Evolutionary conservation across 805 yeast species (phyloP).

Genomic region (Starmera pachycereana): DNA sequence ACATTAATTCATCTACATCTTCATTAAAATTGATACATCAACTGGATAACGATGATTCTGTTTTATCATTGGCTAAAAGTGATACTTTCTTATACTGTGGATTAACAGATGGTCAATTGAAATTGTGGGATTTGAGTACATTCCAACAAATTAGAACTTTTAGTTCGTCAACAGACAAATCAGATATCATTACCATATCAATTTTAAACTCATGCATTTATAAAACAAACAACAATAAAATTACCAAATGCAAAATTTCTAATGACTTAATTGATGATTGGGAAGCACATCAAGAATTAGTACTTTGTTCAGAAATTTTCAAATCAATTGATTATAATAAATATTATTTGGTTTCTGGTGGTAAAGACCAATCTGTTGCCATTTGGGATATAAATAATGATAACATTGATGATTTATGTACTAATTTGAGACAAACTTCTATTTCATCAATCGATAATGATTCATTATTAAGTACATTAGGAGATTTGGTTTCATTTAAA

Average conservation of each 20-base stretch:
- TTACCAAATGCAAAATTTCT: constrained; percentile 41
- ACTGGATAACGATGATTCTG: constrained; percentile 57
- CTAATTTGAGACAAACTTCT: constrained; percentile 6
- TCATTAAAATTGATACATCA: constrained; percentile 20
- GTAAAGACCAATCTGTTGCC: constrained; percentile 55
- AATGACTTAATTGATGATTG: constrained; percentile 35
- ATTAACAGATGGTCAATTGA: constrained; percentile 59
- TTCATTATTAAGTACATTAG: constrained; percentile 50
- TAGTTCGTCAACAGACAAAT: constrained; percentile 26
- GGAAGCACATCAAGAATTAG: constrained; percentile 44
- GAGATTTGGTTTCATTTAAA: constrained; percentile 52
- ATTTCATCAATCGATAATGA: constrained; percentile 38
- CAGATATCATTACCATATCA: constrained; percentile 51
- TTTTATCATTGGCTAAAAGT: constrained; percentile 55
- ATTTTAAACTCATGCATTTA: constrained; percentile 47
- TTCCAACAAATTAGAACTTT: constrained; percentile 48
- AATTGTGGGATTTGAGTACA: constrained; percentile 82
- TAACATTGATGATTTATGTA: background rate
- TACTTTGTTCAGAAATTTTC: constrained; percentile 42
- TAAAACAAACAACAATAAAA: constrained; percentile 41
- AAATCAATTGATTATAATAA: constrained; percentile 26
- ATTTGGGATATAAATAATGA: constrained; percentile 51
- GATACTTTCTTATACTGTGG: constrained; percentile 80
- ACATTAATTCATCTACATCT: constrained; percentile 16
- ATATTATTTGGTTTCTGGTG: constrained; percentile 54